phyloP scores from a whole-genome alignment of 2,329 filamentous ascomycete genomes.

The Neodidymelliopsis sp. region DNA sequence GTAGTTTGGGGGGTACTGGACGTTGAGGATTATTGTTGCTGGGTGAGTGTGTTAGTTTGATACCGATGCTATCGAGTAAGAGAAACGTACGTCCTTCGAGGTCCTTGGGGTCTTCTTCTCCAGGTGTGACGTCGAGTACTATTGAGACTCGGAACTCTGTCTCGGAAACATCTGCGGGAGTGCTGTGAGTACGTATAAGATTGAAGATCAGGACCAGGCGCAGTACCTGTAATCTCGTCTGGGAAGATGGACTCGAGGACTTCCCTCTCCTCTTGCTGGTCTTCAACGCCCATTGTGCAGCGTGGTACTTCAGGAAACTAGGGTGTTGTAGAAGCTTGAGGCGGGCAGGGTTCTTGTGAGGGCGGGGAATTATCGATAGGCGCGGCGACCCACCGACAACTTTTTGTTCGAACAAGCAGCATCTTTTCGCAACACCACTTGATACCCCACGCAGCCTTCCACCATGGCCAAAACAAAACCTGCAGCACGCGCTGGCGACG shows the following conservation, averaged over 20 bases:
- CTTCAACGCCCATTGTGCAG: slow-evolving; percentile 67
- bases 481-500: slow-evolving; percentile 49
- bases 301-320: not conserved
- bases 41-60: slow-evolving; percentile 18
- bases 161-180: slow-evolving; percentile 78
- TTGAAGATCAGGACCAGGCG: too few species aligned
- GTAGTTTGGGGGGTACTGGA: slow-evolving; percentile 89
- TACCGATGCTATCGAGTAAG: not conserved
- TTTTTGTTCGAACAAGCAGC: slow-evolving; percentile 1
- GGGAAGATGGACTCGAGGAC: slow-evolving; percentile 98
- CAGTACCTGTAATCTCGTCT: slow-evolving; percentile 88
- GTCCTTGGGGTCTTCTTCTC: slow-evolving; percentile 63
- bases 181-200: slow-evolving; percentile 27
- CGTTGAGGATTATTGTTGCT: slow-evolving; percentile 79
- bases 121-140: slow-evolving; percentile 73
- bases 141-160: slow-evolving; percentile 88
- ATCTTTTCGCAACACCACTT: slow-evolving; percentile 6
- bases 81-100: slow-evolving; percentile 62
- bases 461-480: slow-evolving; percentile 63
- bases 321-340: slow-evolving; percentile 12
- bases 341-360: slow-evolving; percentile 10
- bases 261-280: slow-evolving; percentile 94
- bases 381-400: slow-evolving; percentile 1
- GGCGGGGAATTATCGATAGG: slow-evolving; percentile 18
- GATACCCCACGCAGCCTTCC: slow-evolving; percentile 12